A percentile compares a stretch with the other conserved stretches of the same genome.
Conservation (phyloP, 768 basidiomycete species). For the Termitomyces sp. region DNA sequence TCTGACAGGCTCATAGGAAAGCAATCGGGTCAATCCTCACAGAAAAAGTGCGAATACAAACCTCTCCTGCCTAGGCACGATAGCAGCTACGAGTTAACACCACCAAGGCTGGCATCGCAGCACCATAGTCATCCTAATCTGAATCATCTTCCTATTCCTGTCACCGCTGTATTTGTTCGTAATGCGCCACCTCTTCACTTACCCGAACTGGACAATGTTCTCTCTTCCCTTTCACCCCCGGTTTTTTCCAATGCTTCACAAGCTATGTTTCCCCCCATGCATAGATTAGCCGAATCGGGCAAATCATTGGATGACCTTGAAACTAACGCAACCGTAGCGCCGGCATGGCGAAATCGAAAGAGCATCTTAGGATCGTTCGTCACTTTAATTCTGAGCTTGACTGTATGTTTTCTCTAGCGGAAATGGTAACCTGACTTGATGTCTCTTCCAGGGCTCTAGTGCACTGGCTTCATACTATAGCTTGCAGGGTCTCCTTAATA, state of each 20-base stretch:
- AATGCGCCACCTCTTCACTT: slow-evolving; percentile 55
- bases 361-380: slow-evolving; percentile 45
- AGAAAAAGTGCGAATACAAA: slow-evolving; percentile 10
- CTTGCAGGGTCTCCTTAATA: slow-evolving; percentile 64
- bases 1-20: background rate
- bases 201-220: slow-evolving; percentile 56
- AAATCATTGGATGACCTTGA: slow-evolving; percentile 59
- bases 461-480: slow-evolving; percentile 67
- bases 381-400: slow-evolving; percentile 48
- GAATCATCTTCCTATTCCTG: slow-evolving; percentile 41
- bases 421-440: background rate
- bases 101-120: background rate
- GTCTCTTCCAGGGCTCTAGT: slow-evolving; percentile 56
- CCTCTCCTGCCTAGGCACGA: slow-evolving; percentile 7
- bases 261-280: slow-evolving; percentile 62
- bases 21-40: background rate
- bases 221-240: slow-evolving; percentile 46
- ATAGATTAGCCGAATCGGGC: slow-evolving; percentile 44
- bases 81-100: background rate
- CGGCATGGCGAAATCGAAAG: slow-evolving; percentile 54
- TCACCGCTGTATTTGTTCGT: slow-evolving; percentile 55
- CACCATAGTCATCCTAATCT: background rate
- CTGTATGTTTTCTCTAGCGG: slow-evolving; percentile 34
- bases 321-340: slow-evolving; percentile 42
- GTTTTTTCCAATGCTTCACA: slow-evolving; percentile 30